Base-by-base conservation (phyloP, 2,329 filamentous ascomycete species). In the Ascochyta rabiei region DNA sequence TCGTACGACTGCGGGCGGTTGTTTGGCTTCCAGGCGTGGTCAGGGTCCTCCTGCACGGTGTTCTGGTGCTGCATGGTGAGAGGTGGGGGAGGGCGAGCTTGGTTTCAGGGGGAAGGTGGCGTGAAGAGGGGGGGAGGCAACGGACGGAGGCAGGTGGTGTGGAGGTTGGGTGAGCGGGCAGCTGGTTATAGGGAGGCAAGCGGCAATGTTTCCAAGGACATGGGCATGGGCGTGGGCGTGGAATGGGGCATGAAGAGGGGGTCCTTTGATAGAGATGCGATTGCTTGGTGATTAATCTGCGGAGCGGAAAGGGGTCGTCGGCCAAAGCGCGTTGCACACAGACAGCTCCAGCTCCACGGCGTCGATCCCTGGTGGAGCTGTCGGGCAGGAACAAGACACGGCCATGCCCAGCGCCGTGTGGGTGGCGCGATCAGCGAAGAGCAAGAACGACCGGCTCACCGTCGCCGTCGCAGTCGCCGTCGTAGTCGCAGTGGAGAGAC, bases 1-100 rank as follows among this genome's bases (percentile, higher is more conserved):
- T 60, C 90, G 76, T 82, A 95, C 90, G 91, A 95, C 80, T 93
- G 89, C 63, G 91, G 91, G 62, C 91, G 89, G 70, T 84, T 85
- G 72, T 81, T 93, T 66, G 90, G 89, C 84, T 91, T 86, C 89
- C 89, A 93, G 78, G 90, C 87, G 70, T 84, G 84, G 72, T 91
- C 86, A 71, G 89, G 83, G 64, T 75, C 68, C 44, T 75, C 68
- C 44, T 69, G 61, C 49, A 42, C 43, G 45, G 48, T 9, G 34
- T 34, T 37, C 35, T 54, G 52, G 45, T 33, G 40, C 52, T 54
- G 52, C 66, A 73, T 70, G 66, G 62, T 41, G 60, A 41, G 60
- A 58, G 49, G 60, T 48, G 51, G 57, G 53, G 57, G 49, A 57
- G 39, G 51, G 44, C 51, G 57, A 40, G 57, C 57, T 42, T 44